Evolutionary conservation across 2,329 filamentous ascomycete species (phyloP).

Genomic region (Fusarium denticulatum): DNA sequence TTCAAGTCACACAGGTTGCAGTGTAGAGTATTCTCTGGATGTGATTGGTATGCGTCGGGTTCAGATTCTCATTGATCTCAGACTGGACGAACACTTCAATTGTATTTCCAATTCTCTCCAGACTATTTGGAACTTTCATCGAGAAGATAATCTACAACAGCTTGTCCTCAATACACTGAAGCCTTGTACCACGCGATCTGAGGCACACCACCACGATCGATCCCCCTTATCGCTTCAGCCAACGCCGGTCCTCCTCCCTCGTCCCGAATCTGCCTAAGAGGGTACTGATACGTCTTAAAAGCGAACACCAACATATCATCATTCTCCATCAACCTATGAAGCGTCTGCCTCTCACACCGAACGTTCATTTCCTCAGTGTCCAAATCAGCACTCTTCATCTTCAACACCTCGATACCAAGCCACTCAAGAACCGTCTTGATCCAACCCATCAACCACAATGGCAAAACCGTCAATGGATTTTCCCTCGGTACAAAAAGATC

Average conservation of each 20-base stretch:
- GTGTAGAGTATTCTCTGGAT: background rate
- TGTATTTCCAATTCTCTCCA: background rate
- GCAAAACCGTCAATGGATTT: background rate
- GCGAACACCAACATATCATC: background rate
- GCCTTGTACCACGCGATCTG: background rate
- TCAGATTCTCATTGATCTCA: background rate
- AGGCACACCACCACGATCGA: background rate
- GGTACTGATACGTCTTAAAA: background rate
- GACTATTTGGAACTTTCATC: rapidly evolving
- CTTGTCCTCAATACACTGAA: background rate
- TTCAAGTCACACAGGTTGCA: background rate
- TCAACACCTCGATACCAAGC: background rate
- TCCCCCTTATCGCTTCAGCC: background rate
- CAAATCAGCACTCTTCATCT: rapidly evolving
- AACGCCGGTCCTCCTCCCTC: background rate
- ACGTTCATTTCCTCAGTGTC: background rate
- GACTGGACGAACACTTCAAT: rapidly evolving
- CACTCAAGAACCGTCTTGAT: background rate
- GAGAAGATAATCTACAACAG: background rate
- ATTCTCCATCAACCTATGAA: background rate
- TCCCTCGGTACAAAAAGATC: rapidly evolving
- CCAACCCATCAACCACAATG: background rate
- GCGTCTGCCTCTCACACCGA: background rate
- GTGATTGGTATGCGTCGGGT: rapidly evolving
- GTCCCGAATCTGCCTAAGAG: background rate